Conservation (phyloP, 1,139 yeast species). For the Geotrichum candidum region DNA sequence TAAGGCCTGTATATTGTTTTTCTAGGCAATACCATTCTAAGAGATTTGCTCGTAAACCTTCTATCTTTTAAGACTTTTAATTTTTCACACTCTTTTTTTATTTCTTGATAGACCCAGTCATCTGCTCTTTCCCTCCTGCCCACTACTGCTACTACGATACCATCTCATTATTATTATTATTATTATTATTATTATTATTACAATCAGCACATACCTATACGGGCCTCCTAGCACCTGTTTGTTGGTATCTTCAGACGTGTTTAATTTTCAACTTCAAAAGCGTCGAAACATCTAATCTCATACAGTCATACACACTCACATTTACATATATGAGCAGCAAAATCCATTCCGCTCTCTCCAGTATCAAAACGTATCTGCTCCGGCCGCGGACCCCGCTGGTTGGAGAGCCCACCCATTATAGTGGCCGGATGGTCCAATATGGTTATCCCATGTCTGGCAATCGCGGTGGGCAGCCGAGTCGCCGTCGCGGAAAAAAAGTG, state of each 20-base stretch:
- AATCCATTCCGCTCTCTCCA: constrained; percentile 3
- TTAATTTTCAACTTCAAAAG: neutral
- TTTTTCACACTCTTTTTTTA: neutral
- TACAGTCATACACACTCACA: neutral
- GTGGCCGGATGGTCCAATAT: neutral
- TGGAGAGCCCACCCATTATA: neutral
- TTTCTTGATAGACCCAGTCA: neutral
- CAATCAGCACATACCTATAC: neutral
- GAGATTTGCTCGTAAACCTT: neutral
- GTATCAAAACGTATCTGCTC: constrained; percentile 2
- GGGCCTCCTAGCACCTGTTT: neutral
- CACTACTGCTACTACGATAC: neutral
- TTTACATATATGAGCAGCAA: neutral
- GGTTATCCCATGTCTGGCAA: constrained; percentile 1
- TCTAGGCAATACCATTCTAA: too few relatives aligned
- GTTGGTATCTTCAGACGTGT: neutral
- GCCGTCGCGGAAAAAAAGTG: neutral
- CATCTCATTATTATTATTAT: neutral
- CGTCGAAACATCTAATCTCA: neutral
- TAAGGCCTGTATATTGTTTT: too few relatives aligned
- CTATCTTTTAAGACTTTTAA: neutral
- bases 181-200: neutral
- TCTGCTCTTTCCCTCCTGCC: neutral
- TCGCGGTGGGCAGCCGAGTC: neutral
- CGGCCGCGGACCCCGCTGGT: neutral